Base-by-base conservation (phyloP, 2,329 filamentous ascomycete species). In the Sordariomycetes sp. region DNA sequence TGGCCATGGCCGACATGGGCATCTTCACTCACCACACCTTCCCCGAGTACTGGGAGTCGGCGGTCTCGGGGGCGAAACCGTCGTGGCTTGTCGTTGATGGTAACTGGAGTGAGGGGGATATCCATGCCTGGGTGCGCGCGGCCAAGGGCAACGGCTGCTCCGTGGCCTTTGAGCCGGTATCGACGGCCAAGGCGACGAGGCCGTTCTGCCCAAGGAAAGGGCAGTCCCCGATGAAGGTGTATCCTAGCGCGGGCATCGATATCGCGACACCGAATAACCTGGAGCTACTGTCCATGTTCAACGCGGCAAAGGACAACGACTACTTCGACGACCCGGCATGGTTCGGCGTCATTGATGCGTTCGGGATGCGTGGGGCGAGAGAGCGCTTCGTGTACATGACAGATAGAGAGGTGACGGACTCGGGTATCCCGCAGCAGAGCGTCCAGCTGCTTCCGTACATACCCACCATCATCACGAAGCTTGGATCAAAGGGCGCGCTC, bases 1-100 rank as follows among this genome's bases (percentile, higher is more conserved):
- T 97, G 62, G 93, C 91, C 53, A 96, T 97, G 90, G 92, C 93
- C 4, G 94, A 97, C 68, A 97, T 97, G 91, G 82, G 79, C 58
- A 93, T 96, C 64, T 82, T 96, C 54, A 79, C 84, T n/a, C 67
- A 72, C 18, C 73, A 79, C 60, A 75, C 76, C 0, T 79, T 81
- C 61, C 70, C 77, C 0, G 69, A 76, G 10, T 74, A 79, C 62
- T 90, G 87, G 85, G 77, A 79, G 55, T 78, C 82, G 1, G 74
- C 82, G 32, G 72, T 90, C 8, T 70, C 74, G 14, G 71, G 74
- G 3, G 74, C 79, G 14, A 78, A 75, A 64, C 89, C 86, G n/a
- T 82, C 81, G 61, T 94, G 89, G 83, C 76, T 94, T 32, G 85
- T 96, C 6, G 78, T 95, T 10, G 94, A 99, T 68, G 90, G 83